phyloP scores from a whole-genome alignment of 1,284 basidiomycete genomes.

The Trichosporon inkin region DNA sequence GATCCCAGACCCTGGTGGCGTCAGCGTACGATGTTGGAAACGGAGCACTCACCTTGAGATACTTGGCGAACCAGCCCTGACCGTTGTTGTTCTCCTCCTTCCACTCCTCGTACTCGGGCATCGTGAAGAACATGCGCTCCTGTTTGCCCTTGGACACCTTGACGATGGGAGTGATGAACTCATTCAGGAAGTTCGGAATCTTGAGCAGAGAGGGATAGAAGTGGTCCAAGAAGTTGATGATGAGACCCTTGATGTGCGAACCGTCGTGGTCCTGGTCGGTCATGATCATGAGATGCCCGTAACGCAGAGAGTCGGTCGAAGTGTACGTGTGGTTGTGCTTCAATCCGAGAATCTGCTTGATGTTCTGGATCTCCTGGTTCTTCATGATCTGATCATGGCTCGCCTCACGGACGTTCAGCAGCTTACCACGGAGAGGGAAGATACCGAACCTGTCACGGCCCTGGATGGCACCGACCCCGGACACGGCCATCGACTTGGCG shows the following conservation, averaged over 20 bases:
- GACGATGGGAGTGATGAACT: conserved; percentile 98
- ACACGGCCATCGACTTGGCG: conserved; percentile 92
- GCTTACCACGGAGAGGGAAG: conserved; percentile 94
- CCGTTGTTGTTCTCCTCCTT: conserved; percentile 72
- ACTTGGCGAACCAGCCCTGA: conserved; percentile 85
- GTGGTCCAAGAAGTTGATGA: conserved; percentile 97
- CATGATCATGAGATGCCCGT: conserved; percentile 99
- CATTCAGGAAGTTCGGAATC: conserved; percentile 88
- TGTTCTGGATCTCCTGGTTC: conserved; percentile 93
- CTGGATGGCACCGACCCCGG: conserved; percentile 80
- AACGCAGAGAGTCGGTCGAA: conserved; percentile 69
- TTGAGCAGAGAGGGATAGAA: conserved; percentile 94
- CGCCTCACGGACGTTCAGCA: conserved; percentile 96
- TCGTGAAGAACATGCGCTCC: conserved; percentile 87
- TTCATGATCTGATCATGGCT: conserved; percentile 95
- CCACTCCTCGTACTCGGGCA: conserved; percentile 97
- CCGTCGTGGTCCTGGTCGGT: conserved; percentile 99
- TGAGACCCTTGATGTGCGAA: conserved; percentile 97
- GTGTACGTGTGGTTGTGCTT: conserved; percentile 90
- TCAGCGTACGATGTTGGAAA: conserved; percentile 7
- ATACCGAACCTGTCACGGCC: conserved; percentile 97
- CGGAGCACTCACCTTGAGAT: conserved; percentile 73
- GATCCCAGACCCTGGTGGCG: conserved; percentile 83
- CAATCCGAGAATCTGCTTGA: conserved; percentile 96
- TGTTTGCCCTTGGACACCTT: conserved; percentile 81